Conservation (phyloP, 1,284 basidiomycete species). For the Ustilago loliicola region DNA sequence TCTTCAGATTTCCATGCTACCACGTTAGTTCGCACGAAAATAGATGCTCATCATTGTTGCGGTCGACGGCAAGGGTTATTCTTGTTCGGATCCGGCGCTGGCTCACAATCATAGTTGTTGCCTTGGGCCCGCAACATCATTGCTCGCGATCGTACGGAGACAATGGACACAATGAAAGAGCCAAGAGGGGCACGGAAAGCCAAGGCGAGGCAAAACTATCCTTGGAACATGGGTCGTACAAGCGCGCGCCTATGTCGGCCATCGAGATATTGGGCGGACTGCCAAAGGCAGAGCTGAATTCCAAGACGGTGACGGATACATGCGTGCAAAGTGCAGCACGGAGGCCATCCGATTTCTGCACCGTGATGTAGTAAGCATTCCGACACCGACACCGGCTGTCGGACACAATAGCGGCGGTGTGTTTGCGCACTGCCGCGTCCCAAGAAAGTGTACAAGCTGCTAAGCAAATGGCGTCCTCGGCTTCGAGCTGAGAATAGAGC, state of each 20-base stretch:
- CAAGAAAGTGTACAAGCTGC: background rate
- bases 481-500: slow-evolving; percentile 2
- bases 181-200: background rate
- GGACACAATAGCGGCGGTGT: background rate
- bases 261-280: slow-evolving; percentile 2
- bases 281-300: background rate
- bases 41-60: background rate
- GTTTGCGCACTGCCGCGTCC: too few relatives aligned
- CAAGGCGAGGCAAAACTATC: background rate
- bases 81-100: slow-evolving; percentile 1
- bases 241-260: slow-evolving; percentile 1
- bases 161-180: background rate
- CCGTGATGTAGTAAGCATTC: slow-evolving; percentile 23
- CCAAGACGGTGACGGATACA: background rate
- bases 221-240: background rate
- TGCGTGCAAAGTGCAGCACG: slow-evolving; percentile 10
- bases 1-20: background rate
- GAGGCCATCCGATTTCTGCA: slow-evolving; percentile 23
- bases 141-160: too few relatives aligned
- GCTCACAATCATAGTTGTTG: slow-evolving; percentile 6
- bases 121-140: background rate
- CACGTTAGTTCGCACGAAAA: background rate
- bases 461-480: slow-evolving; percentile 4
- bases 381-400: slow-evolving; percentile 22
- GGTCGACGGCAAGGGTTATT: background rate